Evolutionary conservation across 345 rosid genomes (phyloP).

Genomic region (Brassica incana): DNA sequence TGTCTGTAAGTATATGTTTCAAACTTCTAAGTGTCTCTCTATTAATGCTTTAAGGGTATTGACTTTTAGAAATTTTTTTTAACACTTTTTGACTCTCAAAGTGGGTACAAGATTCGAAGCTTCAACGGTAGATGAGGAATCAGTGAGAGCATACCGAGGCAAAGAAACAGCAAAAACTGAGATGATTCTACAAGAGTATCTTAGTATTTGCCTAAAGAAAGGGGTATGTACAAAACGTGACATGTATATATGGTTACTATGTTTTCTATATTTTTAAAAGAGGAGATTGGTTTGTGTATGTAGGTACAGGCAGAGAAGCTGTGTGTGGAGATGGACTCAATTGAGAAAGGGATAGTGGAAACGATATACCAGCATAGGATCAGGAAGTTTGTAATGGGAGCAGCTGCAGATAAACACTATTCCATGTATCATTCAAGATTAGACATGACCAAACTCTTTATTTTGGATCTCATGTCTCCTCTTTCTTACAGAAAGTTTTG

Average conservation of each 20-base stretch:
- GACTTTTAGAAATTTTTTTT: no score
- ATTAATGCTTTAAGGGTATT: no score
- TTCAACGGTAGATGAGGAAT: conserved; percentile 46
- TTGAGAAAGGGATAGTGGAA: conserved; percentile 73
- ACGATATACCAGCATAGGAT: conserved; percentile 51
- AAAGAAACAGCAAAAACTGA: conserved; percentile 51
- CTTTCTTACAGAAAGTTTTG: not conserved
- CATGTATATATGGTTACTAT: not conserved
- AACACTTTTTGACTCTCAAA: not conserved
- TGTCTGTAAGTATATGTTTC: conserved; percentile 44
- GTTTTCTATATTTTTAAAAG: not conserved
- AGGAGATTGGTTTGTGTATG: conserved; percentile 8
- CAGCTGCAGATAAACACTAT: conserved; percentile 68
- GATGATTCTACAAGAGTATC: conserved; percentile 51
- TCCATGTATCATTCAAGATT: conserved; percentile 29
- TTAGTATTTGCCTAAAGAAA: conserved; percentile 45
- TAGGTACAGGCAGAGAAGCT: conserved; percentile 72
- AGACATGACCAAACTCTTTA: not conserved
- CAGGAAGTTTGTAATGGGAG: conserved; percentile 82
- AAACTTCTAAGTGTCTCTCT: not conserved
- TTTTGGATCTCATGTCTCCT: not conserved
- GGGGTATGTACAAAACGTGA: conserved; percentile 54
- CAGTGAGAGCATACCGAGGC: conserved; percentile 60
- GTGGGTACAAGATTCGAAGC: conserved; percentile 73
- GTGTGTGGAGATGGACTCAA: conserved; percentile 43